Percentiles rank a stretch among this genome's conserved stretches.
These are phyloP conservation scores for Protomyces pachydermus DNA, from an alignment of 1,139 yeast species.

Conservation along the genomic window DNA sequence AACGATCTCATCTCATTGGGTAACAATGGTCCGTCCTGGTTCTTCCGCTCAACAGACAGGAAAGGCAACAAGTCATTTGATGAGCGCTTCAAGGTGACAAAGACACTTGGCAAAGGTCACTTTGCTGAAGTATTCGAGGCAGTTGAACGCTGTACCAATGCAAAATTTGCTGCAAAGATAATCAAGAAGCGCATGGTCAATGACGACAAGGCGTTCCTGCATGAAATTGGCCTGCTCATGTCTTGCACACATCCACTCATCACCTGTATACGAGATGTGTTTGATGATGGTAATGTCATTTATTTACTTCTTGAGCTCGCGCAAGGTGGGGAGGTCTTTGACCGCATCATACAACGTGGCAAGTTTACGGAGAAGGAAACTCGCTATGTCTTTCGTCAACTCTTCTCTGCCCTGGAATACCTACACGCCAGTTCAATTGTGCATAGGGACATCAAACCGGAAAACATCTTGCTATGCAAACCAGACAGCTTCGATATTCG, in stretches of 20 bases:
- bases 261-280: constrained; percentile 26
- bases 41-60: background rate
- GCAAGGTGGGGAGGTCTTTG: constrained; percentile 88
- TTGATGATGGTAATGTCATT: constrained; percentile 35
- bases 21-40: constrained; percentile 7
- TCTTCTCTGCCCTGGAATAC: constrained; percentile 67
- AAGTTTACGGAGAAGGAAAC: constrained; percentile 84
- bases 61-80: constrained; percentile 9
- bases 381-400: constrained; percentile 59
- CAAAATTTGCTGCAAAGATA: constrained; percentile 15
- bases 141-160: constrained; percentile 1
- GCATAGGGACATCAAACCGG: constrained; percentile 89
- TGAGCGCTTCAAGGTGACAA: constrained; percentile 6
- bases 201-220: constrained; percentile 13
- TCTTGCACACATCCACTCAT: constrained; percentile 20
- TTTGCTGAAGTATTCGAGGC: constrained; percentile 22
- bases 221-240: constrained; percentile 25
- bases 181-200: constrained; percentile 17
- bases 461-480: constrained; percentile 60
- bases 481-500: constrained; percentile 62
- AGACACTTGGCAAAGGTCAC: constrained; percentile 20
- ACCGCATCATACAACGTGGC: constrained; percentile 69
- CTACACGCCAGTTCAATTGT: constrained; percentile 69
- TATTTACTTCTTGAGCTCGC: constrained; percentile 62
- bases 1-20: constrained; percentile 7